phyloP scores from a whole-genome alignment of 2,329 filamentous ascomycete species.

The Verticillium nubilum region DNA sequence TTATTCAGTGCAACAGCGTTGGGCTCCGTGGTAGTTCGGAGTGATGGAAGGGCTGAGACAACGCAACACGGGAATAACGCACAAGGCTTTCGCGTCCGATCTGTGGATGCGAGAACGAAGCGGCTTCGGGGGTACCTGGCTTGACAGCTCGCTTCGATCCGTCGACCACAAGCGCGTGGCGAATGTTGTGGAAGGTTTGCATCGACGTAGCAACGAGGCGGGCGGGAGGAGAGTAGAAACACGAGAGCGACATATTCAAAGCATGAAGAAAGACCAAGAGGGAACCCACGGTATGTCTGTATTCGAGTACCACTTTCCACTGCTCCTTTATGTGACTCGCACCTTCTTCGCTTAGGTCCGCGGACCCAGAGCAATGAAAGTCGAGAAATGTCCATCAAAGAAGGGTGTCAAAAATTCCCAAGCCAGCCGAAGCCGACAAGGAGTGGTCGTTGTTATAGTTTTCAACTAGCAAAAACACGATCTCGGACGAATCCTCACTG shows the following conservation, averaged over 20 bases:
- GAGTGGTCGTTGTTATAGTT: conserved; percentile 75
- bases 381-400: conserved; percentile 7
- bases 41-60: not conserved
- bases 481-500: conserved; percentile 86
- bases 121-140: not conserved
- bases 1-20: not conserved
- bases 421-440: conserved; percentile 61
- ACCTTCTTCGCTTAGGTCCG: conserved; percentile 2
- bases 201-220: not conserved
- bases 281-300: too few relatives aligned
- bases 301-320: too few relatives aligned
- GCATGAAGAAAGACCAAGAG: too few relatives aligned
- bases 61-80: not conserved
- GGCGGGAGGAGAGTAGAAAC: not conserved
- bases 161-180: not conserved
- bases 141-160: not conserved
- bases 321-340: too few relatives aligned
- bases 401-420: conserved; percentile 72
- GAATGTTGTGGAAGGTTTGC: not conserved
- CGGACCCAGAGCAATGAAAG: conserved; percentile 2
- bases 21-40: not conserved
- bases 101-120: not conserved
- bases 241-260: too few relatives aligned
- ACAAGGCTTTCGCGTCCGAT: not conserved
- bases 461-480: conserved; percentile 88